phyloP scores from a whole-genome alignment of 2,329 filamentous ascomycete genomes.

The Aspergillus carbonarius region DNA sequence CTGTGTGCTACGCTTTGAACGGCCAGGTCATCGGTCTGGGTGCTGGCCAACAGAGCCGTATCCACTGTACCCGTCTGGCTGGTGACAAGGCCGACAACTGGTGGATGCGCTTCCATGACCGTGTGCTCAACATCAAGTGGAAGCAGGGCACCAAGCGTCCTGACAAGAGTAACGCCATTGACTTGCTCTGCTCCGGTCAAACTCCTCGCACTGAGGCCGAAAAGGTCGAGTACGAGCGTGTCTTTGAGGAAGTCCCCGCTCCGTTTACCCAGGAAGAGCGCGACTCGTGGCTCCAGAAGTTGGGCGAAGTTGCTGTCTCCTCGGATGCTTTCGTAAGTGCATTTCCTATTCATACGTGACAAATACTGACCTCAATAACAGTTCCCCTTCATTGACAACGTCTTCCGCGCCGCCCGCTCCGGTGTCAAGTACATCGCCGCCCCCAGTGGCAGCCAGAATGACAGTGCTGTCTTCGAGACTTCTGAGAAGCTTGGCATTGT shows the following conservation, averaged over 20 bases:
- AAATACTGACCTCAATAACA: constrained; percentile 5
- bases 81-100: constrained; percentile 99
- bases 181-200: constrained; percentile 87
- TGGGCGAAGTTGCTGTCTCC: constrained; percentile 74
- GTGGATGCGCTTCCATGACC: constrained; percentile 98
- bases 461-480: constrained; percentile 64
- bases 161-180: constrained; percentile 98
- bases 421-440: constrained; percentile 96
- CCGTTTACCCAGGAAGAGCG: constrained; percentile 83
- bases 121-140: constrained; percentile 86
- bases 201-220: constrained; percentile 81
- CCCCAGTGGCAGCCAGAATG: constrained; percentile 69
- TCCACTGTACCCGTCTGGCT: constrained; percentile 95
- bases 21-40: constrained; percentile 93
- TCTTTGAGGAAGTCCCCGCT: constrained; percentile 85
- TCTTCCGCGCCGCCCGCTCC: constrained; percentile 84
- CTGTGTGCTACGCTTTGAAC: constrained; percentile 93
- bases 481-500: constrained; percentile 89
- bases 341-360: neutral
- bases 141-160: constrained; percentile 96
- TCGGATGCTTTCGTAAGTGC: constrained; percentile 89
- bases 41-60: constrained; percentile 94
- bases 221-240: constrained; percentile 78
- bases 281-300: constrained; percentile 78
- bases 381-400: constrained; percentile 99